Evolutionary conservation across 78 protist species (phyloP).

Genomic region (Polysphondylium violaceum): DNA sequence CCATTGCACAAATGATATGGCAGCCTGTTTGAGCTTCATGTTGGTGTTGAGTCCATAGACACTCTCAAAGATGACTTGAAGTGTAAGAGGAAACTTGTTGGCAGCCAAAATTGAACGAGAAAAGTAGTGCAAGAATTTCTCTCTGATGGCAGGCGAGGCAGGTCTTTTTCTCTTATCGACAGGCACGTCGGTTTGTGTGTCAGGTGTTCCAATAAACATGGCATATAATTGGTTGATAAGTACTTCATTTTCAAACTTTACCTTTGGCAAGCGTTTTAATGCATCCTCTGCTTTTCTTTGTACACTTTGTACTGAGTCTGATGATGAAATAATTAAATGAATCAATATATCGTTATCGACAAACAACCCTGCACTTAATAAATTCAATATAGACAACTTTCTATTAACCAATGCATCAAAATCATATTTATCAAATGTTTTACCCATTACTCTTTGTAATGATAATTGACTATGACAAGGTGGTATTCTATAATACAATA

Average conservation of each 20-base stretch:
- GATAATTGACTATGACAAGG: constrained; percentile 27
- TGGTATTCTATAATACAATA: constrained; percentile 22
- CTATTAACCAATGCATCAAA: constrained; percentile 33
- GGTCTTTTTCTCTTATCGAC: constrained; percentile 5
- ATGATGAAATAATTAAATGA: constrained; percentile 8
- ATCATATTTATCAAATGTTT: constrained; percentile 49
- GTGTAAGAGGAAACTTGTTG: constrained; percentile 55
- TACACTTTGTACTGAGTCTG: constrained; percentile 19
- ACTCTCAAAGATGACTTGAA: constrained; percentile 71
- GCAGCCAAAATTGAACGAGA: constrained; percentile 45
- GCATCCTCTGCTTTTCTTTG: constrained; percentile 33
- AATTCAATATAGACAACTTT: constrained; percentile 17
- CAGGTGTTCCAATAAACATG: constrained; percentile 11
- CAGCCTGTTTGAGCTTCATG: constrained; percentile 43
- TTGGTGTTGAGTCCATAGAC: constrained; percentile 38
- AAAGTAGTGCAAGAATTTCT: constrained; percentile 39
- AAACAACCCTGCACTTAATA: background rate
- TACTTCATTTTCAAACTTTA: constrained; percentile 17
- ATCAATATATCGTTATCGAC: constrained; percentile 18
- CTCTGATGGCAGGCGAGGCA: background rate
- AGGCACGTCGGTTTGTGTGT: background rate
- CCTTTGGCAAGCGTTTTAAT: constrained; percentile 34
- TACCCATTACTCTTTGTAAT: constrained; percentile 60
- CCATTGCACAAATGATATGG: constrained; percentile 78
- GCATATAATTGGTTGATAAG: constrained; percentile 4